Base-by-base conservation (phyloP, 371 early-diverging fungal genomes). In the Fennellomyces sp. region DNA sequence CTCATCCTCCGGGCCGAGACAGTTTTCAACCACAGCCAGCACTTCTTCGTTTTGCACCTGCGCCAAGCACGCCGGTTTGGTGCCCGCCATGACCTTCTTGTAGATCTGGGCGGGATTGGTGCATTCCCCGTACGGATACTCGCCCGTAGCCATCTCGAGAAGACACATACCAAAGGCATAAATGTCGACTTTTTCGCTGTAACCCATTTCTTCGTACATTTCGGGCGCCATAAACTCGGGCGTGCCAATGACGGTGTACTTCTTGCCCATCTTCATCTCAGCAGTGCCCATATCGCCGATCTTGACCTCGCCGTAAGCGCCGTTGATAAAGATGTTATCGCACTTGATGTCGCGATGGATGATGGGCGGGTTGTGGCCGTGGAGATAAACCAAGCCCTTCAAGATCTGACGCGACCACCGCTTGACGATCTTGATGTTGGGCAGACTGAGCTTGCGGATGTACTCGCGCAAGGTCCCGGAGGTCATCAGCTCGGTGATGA, bases 121-220 rank as follows among this genome's bases (percentile, higher is more conserved):
- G 63, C 90, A 91, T 72, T 93, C 93, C 15, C 77, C 80, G 73
- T 93, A 93, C 10, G 94, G 93, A 70, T 88, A 89, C 55, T 86
- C 88, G 26, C 87, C 87, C 3, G 93, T 91, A 6, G 81, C 85
- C 83, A 91, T 91, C 65, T 93, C 92, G 39, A 92, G 72, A 17
- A 91, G 69, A 57, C 86, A 85, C 91, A 94, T 89, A 28, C 94
- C 94, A 81, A 93, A 94, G 3, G 94, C 90, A 76, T 93, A 94
- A 36, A 94, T 87, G 57, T 91, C 91, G 15, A 89, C 91, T 52
- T 85, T 87, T 68, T 91, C 91, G 57, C 77, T 84, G 73, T 94
- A 93, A 38, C 86, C 84, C 30, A 84, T 75, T 65, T 91, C 91
- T 53, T 89, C 86, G 60, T 94, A 91, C 67, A 90, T 81, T 66